Conservation (phyloP, 306 rosid genomes). For the Cotoneaster glaucophyllus region DNA sequence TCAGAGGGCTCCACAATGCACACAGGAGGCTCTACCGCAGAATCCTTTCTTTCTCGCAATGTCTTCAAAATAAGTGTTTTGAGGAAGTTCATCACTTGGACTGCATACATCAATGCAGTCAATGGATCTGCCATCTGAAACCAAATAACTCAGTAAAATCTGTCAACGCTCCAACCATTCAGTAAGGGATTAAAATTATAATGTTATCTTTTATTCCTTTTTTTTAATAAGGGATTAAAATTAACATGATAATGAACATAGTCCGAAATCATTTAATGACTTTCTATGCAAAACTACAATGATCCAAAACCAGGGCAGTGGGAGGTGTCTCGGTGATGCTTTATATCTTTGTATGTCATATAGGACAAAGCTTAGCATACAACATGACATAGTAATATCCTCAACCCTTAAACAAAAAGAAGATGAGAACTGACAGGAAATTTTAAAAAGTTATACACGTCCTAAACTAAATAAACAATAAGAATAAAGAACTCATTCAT, state of each 20-base stretch:
- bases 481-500: not conserved
- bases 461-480: not conserved
- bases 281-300: not conserved
- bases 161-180: not conserved
- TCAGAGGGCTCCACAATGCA: conserved; percentile 44
- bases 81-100: conserved; percentile 87
- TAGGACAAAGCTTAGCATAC: not conserved
- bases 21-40: conserved; percentile 33
- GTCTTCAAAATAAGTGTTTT: conserved; percentile 61
- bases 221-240: not conserved
- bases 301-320: not conserved
- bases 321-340: not conserved
- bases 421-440: not conserved
- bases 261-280: not conserved
- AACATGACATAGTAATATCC: not conserved
- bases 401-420: not conserved
- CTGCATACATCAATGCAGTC: conserved; percentile 85
- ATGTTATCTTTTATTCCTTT: not conserved
- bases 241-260: not conserved
- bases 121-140: conserved; percentile 88
- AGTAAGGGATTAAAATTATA: not conserved
- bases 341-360: not conserved
- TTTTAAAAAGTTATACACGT: not conserved
- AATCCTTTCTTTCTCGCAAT: conserved; percentile 52
- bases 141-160: not conserved